Percentiles rank a stretch among this genome's conserved stretches.
phyloP scores from a whole-genome alignment of 495 filamentous ascomycete species.

The Podospora anserina region DNA sequence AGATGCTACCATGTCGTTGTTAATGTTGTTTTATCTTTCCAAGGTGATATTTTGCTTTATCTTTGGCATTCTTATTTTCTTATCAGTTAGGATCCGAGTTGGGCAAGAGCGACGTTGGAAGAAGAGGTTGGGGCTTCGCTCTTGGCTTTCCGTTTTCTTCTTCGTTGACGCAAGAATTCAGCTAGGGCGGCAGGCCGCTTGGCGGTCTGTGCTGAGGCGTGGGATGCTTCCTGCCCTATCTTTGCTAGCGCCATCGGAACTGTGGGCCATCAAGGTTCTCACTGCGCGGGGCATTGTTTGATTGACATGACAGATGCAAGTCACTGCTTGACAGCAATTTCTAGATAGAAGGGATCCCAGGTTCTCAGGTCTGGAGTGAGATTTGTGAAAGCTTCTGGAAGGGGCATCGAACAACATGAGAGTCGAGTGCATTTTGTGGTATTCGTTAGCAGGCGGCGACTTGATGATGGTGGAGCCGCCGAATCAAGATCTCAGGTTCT shows the following conservation, averaged over 20 bases:
- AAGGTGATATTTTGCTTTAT: neutral
- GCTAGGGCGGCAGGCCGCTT: neutral
- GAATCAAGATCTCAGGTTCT: no score
- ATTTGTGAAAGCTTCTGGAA: neutral
- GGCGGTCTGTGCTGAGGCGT: neutral
- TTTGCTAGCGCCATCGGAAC: neutral
- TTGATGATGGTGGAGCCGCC: neutral
- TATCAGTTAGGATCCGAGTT: neutral
- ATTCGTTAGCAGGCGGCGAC: neutral
- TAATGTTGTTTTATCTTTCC: neutral
- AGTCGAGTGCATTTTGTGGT: neutral
- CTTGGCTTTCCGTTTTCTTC: neutral
- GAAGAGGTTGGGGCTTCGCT: neutral
- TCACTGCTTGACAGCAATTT: neutral
- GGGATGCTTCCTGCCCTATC: neutral
- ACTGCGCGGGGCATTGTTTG: neutral
- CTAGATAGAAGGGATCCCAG: neutral
- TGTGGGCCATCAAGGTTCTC: neutral
- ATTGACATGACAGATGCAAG: neutral
- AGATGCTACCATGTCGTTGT: no score
- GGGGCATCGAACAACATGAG: neutral
- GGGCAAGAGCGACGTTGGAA: neutral
- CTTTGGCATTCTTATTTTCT: neutral
- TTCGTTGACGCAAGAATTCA: conserved; percentile 3
- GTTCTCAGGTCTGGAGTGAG: neutral